Percentiles rank a stretch among this genome's conserved stretches.
Evolutionary conservation across 306 rosid genomes (phyloP).

Genomic region (Sesbania bispinosa): DNA sequence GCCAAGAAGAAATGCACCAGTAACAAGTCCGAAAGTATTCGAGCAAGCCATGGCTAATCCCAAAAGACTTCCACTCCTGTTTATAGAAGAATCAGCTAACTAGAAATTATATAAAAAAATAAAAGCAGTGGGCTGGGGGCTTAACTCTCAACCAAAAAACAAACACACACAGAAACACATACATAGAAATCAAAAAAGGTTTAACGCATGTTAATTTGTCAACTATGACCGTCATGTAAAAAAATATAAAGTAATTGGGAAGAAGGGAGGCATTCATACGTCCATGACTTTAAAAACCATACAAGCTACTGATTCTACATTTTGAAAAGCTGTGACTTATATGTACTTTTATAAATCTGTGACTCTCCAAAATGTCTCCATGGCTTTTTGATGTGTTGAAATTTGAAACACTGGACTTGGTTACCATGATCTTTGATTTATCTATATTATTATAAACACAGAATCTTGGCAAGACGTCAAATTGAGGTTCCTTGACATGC

Average conservation of each 20-base stretch:
- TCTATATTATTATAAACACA: background rate
- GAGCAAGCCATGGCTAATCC: slow-evolving; percentile 98
- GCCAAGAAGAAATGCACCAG: slow-evolving; percentile 99
- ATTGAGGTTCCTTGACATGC: slow-evolving; percentile 11
- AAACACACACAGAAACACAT: background rate
- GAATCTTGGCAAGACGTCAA: background rate
- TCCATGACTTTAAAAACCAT: slow-evolving; percentile 2
- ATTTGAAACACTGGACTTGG: background rate
- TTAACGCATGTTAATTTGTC: slow-evolving; percentile 5
- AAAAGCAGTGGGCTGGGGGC: background rate
- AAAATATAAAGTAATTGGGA: background rate
- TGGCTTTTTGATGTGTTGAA: background rate
- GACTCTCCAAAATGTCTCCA: slow-evolving; percentile 2
- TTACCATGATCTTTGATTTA: background rate
- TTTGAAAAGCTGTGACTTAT: background rate
- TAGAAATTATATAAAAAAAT: slow-evolving; percentile 1
- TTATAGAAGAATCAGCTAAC: slow-evolving; percentile 24
- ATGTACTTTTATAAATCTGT: background rate
- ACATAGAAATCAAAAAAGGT: background rate
- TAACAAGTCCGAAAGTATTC: slow-evolving; percentile 95
- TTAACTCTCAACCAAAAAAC: slow-evolving; percentile 11
- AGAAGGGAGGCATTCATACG: background rate
- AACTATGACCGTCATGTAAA: background rate
- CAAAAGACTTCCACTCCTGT: slow-evolving; percentile 68
- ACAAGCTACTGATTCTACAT: background rate